Evolutionary conservation across 1,284 basidiomycete genomes (phyloP).

Genomic region (Boletus sp.): DNA sequence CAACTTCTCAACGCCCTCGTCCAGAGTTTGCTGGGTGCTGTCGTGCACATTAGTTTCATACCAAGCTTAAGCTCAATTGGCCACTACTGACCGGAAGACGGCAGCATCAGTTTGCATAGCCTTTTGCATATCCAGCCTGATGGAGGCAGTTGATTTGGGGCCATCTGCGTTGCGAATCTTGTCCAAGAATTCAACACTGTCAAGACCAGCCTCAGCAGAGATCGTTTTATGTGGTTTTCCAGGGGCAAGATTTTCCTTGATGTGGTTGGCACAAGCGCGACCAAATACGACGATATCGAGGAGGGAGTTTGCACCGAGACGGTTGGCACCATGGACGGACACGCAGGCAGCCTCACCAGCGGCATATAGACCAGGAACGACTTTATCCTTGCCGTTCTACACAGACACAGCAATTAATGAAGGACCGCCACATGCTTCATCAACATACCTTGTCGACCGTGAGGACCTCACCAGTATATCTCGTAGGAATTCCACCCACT

Average conservation of each 20-base stretch:
- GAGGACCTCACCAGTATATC: slow-evolving; percentile 97
- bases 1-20: slow-evolving; percentile 92
- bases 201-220: slow-evolving; percentile 85
- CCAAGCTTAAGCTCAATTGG: background rate
- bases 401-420: slow-evolving; percentile 5
- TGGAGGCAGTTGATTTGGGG: slow-evolving; percentile 84
- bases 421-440: background rate
- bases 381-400: slow-evolving; percentile 85
- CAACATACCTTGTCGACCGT: slow-evolving; percentile 68
- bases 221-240: slow-evolving; percentile 93
- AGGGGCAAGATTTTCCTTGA: slow-evolving; percentile 88
- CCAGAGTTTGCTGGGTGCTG: slow-evolving; percentile 89
- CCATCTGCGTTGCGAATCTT: slow-evolving; percentile 86
- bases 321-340: slow-evolving; percentile 99
- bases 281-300: slow-evolving; percentile 99
- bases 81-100: slow-evolving; percentile 73
- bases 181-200: slow-evolving; percentile 90
- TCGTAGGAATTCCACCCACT: slow-evolving; percentile 99
- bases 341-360: slow-evolving; percentile 99
- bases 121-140: slow-evolving; percentile 97
- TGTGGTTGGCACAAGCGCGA: slow-evolving; percentile 98
- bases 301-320: slow-evolving; percentile 98
- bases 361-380: slow-evolving; percentile 97
- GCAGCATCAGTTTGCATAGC: slow-evolving; percentile 97
- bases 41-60: slow-evolving; percentile 19